phyloP scores from a whole-genome alignment of 2,329 filamentous ascomycete species.

The Aspergillus uvarum region DNA sequence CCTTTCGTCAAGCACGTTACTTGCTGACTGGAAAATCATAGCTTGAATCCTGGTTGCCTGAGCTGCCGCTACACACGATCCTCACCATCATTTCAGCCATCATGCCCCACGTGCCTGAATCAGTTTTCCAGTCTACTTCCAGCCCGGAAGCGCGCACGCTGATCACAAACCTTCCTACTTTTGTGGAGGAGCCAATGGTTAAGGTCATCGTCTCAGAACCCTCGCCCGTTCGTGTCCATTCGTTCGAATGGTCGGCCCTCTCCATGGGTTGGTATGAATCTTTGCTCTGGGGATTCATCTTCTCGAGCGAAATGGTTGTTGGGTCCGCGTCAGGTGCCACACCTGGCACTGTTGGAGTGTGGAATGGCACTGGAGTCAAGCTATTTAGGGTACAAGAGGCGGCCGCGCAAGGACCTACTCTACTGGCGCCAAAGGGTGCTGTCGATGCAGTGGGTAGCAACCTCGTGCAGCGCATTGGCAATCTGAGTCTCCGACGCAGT shows the following conservation, averaged over 20 bases:
- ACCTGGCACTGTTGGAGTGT: conserved; percentile 85
- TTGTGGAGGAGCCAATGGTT: conserved; percentile 56
- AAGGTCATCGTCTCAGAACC: conserved; percentile 68
- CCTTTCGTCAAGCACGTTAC: conserved; percentile 1
- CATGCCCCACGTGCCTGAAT: conserved; percentile 50
- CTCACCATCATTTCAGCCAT: conserved; percentile 70
- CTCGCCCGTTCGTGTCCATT: conserved; percentile 72
- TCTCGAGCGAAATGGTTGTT: conserved; percentile 79
- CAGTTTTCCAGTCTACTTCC: conserved; percentile 44
- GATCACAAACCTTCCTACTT: conserved; percentile 45
- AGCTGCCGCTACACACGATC: conserved; percentile 83
- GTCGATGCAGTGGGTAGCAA: conserved; percentile 92
- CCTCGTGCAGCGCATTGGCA: conserved; percentile 81
- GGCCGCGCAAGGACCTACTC: conserved; percentile 72
- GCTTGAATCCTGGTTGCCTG: conserved; percentile 93
- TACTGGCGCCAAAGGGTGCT: conserved; percentile 82
- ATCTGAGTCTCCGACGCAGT: conserved; percentile 62
- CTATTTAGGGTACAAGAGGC: conserved; percentile 89
- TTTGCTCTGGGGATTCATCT: conserved; percentile 89
- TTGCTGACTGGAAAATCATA: conserved; percentile 26
- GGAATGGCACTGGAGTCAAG: conserved; percentile 86
- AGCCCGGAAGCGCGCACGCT: conserved; percentile 44
- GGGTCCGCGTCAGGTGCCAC: conserved; percentile 49
- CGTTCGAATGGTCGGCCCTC: conserved; percentile 90
- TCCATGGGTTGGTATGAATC: conserved; percentile 95